A percentile compares a stretch with the other conserved stretches of the same genome.
phyloP scores from a whole-genome alignment of 805 yeast species.

The Lachancea lanzarotensis region DNA sequence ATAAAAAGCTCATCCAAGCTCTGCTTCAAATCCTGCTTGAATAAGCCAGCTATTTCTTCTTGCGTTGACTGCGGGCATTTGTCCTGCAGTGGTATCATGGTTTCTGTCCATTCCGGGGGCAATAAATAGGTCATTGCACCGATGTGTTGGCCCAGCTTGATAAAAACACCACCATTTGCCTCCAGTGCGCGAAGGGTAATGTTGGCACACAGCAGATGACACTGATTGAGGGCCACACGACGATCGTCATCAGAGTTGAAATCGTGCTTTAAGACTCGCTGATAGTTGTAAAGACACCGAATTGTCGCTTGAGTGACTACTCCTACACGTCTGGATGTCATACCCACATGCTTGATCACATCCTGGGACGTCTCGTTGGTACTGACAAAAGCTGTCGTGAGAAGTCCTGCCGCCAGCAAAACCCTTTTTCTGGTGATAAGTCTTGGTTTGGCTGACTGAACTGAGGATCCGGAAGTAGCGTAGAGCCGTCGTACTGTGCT shows the following conservation, averaged over 20 bases:
- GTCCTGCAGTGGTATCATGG: conserved; percentile 91
- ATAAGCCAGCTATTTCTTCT: conserved; percentile 63
- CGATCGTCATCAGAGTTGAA: conserved; percentile 44
- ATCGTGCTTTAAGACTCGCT: conserved; percentile 43
- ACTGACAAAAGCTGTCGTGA: conserved; percentile 20
- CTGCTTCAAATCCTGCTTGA: conserved; percentile 57
- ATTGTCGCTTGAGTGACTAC: conserved; percentile 64
- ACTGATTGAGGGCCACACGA: conserved; percentile 46
- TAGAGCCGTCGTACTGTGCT: conserved; percentile 1
- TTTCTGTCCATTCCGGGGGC: conserved; percentile 91
- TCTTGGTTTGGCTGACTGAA: background rate
- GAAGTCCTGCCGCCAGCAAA: conserved; percentile 8
- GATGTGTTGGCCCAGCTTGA: conserved; percentile 91
- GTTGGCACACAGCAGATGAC: conserved; percentile 71
- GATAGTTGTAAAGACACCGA: conserved; percentile 67
- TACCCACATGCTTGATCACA: conserved; percentile 17
- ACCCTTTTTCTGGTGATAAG: conserved; percentile 7
- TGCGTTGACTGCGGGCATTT: conserved; percentile 76
- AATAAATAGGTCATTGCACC: conserved; percentile 86
- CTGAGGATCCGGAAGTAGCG: background rate
- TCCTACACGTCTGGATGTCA: conserved; percentile 46
- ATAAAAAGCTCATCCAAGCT: conserved; percentile 56
- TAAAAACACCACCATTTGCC: conserved; percentile 84
- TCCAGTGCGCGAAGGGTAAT: conserved; percentile 76
- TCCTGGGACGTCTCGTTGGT: conserved; percentile 26